Evolutionary conservation across 495 filamentous ascomycete species (phyloP).

Genomic region (Mycothermus thermophilus): DNA sequence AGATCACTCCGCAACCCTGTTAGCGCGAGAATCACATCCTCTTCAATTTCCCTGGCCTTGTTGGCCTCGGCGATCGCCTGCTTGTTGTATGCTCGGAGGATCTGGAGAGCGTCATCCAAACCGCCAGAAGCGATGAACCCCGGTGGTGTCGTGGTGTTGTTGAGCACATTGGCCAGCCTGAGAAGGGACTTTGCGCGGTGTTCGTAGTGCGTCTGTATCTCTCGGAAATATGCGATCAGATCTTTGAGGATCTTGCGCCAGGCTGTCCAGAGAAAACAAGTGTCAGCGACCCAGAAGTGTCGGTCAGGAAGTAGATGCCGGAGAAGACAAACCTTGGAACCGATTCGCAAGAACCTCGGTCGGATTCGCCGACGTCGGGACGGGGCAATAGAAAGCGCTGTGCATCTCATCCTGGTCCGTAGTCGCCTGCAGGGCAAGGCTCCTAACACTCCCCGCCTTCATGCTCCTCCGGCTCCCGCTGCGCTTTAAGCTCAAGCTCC

Average conservation of each 20-base stretch:
- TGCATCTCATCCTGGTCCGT: constrained; percentile 58
- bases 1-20: constrained; percentile 78
- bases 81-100: constrained; percentile 71
- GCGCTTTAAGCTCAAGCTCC: constrained; percentile 60
- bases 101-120: constrained; percentile 69
- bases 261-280: constrained; percentile 33
- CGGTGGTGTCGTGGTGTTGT: constrained; percentile 59
- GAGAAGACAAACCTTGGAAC: constrained; percentile 64
- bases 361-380: constrained; percentile 74
- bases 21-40: constrained; percentile 76
- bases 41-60: constrained; percentile 80
- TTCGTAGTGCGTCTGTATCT: constrained; percentile 85
- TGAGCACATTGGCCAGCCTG: constrained; percentile 71
- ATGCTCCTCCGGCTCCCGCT: constrained; percentile 62
- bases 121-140: constrained; percentile 66
- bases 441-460: constrained; percentile 70
- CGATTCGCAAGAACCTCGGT: constrained; percentile 81
- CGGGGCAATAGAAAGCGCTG: constrained; percentile 75
- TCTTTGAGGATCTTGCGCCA: constrained; percentile 96
- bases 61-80: constrained; percentile 67
- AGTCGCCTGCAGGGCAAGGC: constrained; percentile 48
- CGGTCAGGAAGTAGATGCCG: not conserved
- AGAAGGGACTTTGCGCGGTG: constrained; percentile 65
- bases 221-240: constrained; percentile 84
- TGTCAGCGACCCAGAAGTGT: constrained; percentile 2